phyloP scores from a whole-genome alignment of 257 asterid genomes.

The Dorcoceras hygrometricum region DNA sequence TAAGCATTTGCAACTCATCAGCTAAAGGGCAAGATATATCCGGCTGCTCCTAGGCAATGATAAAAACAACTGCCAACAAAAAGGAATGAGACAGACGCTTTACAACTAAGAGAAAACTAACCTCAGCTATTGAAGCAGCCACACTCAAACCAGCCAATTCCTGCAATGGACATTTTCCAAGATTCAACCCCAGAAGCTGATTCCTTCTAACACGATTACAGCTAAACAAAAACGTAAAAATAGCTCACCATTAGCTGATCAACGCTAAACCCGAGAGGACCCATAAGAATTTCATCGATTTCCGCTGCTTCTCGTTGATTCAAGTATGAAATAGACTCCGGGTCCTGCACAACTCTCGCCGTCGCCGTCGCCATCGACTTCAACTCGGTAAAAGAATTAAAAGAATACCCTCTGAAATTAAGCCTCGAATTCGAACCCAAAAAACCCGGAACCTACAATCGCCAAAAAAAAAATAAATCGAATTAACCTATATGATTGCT shows the following conservation, averaged over 20 bases:
- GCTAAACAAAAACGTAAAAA: neutral
- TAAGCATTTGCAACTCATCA: neutral
- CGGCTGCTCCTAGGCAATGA: neutral
- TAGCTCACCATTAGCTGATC: constrained; percentile 85
- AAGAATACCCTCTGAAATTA: constrained; percentile 31
- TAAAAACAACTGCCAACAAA: neutral
- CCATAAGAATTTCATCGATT: constrained; percentile 88
- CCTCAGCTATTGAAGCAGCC: constrained; percentile 92
- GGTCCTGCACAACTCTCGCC: constrained; percentile 43
- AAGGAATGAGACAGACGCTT: neutral
- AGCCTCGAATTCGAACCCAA: constrained; percentile 33
- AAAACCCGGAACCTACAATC: constrained; percentile 36
- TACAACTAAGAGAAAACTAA: constrained; percentile 13
- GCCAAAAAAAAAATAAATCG: constrained; percentile 17
- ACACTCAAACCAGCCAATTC: constrained; percentile 99
- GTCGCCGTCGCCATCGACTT: constrained; percentile 61
- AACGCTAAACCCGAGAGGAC: constrained; percentile 89
- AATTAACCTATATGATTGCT: constrained; percentile 15
- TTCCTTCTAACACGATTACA: constrained; percentile 16
- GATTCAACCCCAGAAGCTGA: constrained; percentile 17
- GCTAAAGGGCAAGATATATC: neutral
- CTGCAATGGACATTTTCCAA: constrained; percentile 37
- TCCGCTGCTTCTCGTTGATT: constrained; percentile 85
- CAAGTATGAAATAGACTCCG: constrained; percentile 56
- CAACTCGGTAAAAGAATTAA: constrained; percentile 31